Evolutionary conservation across 2,329 filamentous ascomycete species (phyloP), one percentile per base, ranked within the genome.

Genomic region (Bipolaris cookei): DNA sequence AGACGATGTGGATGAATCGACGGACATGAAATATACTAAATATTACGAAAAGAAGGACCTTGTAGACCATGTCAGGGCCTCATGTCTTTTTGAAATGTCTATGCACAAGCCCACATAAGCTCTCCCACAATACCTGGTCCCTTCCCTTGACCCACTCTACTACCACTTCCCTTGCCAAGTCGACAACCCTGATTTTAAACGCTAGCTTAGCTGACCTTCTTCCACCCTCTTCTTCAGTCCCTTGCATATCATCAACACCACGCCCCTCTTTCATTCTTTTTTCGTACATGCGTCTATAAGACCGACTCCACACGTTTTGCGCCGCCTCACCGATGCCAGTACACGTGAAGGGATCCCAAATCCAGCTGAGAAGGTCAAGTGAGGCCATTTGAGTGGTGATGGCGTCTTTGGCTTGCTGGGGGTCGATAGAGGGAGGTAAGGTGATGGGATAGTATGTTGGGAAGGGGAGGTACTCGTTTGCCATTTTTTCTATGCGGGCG

Each of bases 271-370:
- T 68, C 46, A 62, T 63, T 32, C 64, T 66, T 10, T 64, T 66
- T 65, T 80, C 75, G 48, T 76, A 84, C 67, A 84, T 86, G 48
- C 91, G 81, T 37, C 91, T 83, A 73, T 90, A 92, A 5, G 88
- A 84, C 21, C 92, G 80, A 25, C 87, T 87, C 92, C 92, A 96
- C 0, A 94, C 90, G 67, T 92, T 92, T 53, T 83, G 84, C n/a
- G 80, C 79, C 0, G 87, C 83, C 51, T 87, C 83, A 1, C 90
- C 88, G 0, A 86, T 70, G 0, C 91, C 90, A 13, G 80, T 79
- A 3, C 82, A 74, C 1, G 74, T 73, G 25, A 79, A 72, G 2
- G 76, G 70, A 21, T 88, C 79, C 88, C 89, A 93, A 1, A 73
- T 69, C 89, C 90, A 95, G 1, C 76, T 72, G 30, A 93, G 69